A percentile compares a stretch with the other conserved stretches of the same genome.
These are phyloP conservation scores for Dictyophora rubrovolvata DNA, from an alignment of 768 basidiomycete species.

Conservation along the genomic window DNA sequence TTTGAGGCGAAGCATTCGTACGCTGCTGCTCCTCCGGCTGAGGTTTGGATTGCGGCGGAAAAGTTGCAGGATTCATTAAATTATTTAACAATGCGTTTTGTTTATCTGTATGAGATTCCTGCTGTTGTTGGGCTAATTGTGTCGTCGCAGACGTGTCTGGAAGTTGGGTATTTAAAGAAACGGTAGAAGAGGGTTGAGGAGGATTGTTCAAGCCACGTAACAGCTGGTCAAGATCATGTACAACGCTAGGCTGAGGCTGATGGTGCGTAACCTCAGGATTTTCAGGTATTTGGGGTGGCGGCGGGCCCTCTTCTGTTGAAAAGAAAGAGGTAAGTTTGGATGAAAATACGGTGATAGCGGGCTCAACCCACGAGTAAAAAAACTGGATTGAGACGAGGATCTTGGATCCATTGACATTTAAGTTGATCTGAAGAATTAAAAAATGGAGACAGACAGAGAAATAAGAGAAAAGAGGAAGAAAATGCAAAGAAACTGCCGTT, in stretches of 20 bases:
- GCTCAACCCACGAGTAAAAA: constrained; percentile 4
- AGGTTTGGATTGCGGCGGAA: constrained; percentile 55
- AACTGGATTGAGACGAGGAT: not conserved
- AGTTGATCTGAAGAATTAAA: constrained; percentile 2
- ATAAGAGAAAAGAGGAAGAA: not conserved
- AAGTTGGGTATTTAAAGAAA: not conserved
- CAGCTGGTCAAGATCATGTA: constrained; percentile 8
- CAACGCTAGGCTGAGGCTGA: constrained; percentile 8
- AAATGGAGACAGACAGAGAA: not conserved
- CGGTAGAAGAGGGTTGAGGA: not conserved
- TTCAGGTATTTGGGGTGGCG: constrained; percentile 8
- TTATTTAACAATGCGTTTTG: constrained; percentile 57
- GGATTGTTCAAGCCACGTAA: constrained; percentile 7
- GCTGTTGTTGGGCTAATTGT: not conserved
- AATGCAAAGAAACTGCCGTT: not conserved
- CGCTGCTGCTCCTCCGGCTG: constrained; percentile 53
- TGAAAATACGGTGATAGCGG: not conserved
- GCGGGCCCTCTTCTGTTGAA: constrained; percentile 1
- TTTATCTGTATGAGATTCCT: constrained; percentile 35
- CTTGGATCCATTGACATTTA: constrained; percentile 7
- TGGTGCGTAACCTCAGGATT: constrained; percentile 6
- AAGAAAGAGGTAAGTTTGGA: not conserved
- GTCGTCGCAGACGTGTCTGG: constrained; percentile 8
- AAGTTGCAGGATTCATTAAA: constrained; percentile 17
- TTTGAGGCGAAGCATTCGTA: constrained; percentile 45